Conservation (phyloP, 805 yeast species). For the Ogataea methylovora region DNA sequence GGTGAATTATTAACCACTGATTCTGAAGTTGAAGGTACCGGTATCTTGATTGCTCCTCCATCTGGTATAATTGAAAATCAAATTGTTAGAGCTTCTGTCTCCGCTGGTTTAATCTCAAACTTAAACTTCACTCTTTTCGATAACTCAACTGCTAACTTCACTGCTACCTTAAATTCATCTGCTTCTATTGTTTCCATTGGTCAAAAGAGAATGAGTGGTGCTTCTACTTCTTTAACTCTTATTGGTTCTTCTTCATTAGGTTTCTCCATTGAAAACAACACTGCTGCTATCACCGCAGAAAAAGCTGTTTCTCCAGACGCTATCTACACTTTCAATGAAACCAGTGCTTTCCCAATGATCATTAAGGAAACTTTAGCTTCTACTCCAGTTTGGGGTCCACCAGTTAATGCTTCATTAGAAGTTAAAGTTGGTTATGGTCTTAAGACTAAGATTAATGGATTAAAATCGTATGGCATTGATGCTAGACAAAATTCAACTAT, state of each 20-base stretch:
- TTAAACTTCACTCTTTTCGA: slow-evolving; percentile 22
- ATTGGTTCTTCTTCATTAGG: slow-evolving; percentile 4
- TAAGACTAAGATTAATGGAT: slow-evolving; percentile 4
- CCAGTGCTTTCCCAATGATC: slow-evolving; percentile 8
- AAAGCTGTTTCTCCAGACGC: slow-evolving; percentile 1
- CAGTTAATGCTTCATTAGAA: slow-evolving; percentile 5
- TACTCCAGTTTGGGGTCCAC: slow-evolving; percentile 6
- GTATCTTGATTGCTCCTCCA: slow-evolving; percentile 19
- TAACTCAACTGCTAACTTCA: slow-evolving; percentile 13
- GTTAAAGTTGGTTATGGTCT: slow-evolving; percentile 1
- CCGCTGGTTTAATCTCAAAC: slow-evolving; percentile 11
- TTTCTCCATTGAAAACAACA: slow-evolving; percentile 4
- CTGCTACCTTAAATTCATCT: slow-evolving; percentile 12
- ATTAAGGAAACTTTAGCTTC: slow-evolving; percentile 7
- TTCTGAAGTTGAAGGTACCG: slow-evolving; percentile 14
- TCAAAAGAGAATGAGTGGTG: slow-evolving; percentile 7
- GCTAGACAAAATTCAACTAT: slow-evolving; percentile 8
- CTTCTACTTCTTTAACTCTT: slow-evolving; percentile 5
- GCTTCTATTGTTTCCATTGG: slow-evolving; percentile 7
- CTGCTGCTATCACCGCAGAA: slow-evolving; percentile 1
- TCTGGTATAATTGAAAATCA: slow-evolving; percentile 15
- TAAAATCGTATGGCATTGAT: background rate
- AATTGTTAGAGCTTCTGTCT: slow-evolving; percentile 13
- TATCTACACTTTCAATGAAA: slow-evolving; percentile 5
- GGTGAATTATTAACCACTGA: slow-evolving; percentile 14